Base-by-base conservation (phyloP, 257 asterid genomes). In the Scutellaria minor region DNA sequence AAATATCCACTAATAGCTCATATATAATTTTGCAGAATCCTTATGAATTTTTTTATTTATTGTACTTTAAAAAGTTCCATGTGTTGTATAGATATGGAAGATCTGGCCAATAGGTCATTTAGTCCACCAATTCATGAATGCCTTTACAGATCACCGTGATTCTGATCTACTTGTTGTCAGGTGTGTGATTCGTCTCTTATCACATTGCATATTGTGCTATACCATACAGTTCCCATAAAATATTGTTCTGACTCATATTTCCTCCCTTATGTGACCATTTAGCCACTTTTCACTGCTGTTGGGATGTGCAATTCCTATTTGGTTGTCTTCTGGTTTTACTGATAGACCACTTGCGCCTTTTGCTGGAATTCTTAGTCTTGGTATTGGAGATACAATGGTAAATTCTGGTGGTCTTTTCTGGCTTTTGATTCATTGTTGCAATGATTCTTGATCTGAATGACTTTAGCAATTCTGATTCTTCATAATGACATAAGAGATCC, bases 361-460 rank as follows among this genome's bases (percentile, higher is more conserved):
- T 79, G 97, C 99, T 80, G 98, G 98, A 75, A 95, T 95, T 79
- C 80, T 95, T 86, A 95, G 99, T 78, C 95, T 95, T 78, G 97
- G 98, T 71, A 92, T 92, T 68, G 99, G 99, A 54, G 99, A 95
- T 83, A 92, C 99, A 45, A 92, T 95, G 99, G 99, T 95, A 84
- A 87, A 14, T 54, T 50, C 73, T 47, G 51, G 41, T 78, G 39
- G 7, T 55, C 68, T 69, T 61, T 60, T 66, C 41, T 20, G 70
- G 57, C 12, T 68, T 18, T 55, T 62, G 37, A 42, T 45, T 74
- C 45, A 55, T 39, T 31, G 31, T 31, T 18, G 5, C 47, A 37
- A 11, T 37, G 57, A 31, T 73, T 31, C 56, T 64, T 64, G 64
- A 24, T 75, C 67, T 39, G 70, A 39, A 58, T 75, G 61, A 2